Evolutionary conservation across 2,329 filamentous ascomycete genomes (phyloP).

Genomic region (Cladosporium sp.): DNA sequence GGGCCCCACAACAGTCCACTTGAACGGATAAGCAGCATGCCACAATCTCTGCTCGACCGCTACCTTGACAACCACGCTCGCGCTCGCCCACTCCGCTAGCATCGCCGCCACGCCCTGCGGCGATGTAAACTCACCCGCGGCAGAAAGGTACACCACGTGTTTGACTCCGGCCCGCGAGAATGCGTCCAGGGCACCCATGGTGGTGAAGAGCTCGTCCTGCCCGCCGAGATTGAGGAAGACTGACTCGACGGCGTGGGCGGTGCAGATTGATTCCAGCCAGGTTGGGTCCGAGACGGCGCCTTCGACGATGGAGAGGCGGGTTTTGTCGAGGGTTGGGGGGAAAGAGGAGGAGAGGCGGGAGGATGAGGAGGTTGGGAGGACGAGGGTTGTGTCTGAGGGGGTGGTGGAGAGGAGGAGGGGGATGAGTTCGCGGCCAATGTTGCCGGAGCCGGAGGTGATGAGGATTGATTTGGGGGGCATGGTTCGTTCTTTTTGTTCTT

Average conservation of each 20-base stretch:
- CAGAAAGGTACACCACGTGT: slow-evolving; percentile 39
- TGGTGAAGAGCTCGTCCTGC: slow-evolving; percentile 9
- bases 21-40: slow-evolving; percentile 5
- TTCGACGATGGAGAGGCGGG: slow-evolving; percentile 12
- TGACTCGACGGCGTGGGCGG: neutral
- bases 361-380: slow-evolving; percentile 14
- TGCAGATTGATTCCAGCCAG: slow-evolving; percentile 4
- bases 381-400: neutral
- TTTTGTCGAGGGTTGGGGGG: neutral
- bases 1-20: slow-evolving; percentile 16
- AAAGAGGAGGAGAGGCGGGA: slow-evolving; percentile 5
- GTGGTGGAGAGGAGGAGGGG: slow-evolving; percentile 18
- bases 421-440: slow-evolving; percentile 19
- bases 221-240: slow-evolving; percentile 13
- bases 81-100: neutral
- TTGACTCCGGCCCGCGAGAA: slow-evolving; percentile 45
- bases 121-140: slow-evolving; percentile 10
- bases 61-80: slow-evolving; percentile 9
- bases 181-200: slow-evolving; percentile 59
- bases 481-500: neutral
- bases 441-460: slow-evolving; percentile 19
- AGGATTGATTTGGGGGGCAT: slow-evolving; percentile 19
- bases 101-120: slow-evolving; percentile 7
- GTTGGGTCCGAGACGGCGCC: slow-evolving; percentile 15
- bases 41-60: slow-evolving; percentile 10